Conservation (phyloP, 192 early-diverging fungal species). For the Coemansia sp. region DNA sequence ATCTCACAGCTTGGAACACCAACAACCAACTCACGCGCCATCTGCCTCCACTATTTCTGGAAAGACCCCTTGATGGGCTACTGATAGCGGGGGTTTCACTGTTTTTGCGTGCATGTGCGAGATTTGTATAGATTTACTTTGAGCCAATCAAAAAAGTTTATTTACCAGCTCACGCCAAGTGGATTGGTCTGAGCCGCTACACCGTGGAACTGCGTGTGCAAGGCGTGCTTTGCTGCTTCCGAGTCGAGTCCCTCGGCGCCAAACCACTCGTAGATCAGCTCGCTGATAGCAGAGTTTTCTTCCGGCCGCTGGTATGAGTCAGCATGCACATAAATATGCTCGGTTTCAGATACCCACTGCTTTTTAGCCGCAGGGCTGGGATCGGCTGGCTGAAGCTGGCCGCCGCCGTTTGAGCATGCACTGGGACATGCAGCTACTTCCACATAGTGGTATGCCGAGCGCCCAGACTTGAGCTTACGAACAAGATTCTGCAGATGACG, state of each 20-base stretch:
- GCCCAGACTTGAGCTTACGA: conserved; percentile 85
- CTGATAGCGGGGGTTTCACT: conserved; percentile 5
- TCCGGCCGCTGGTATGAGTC: conserved; percentile 61
- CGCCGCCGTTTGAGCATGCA: conserved; percentile 97
- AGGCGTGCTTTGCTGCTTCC: conserved; percentile 54
- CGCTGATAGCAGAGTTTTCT: conserved; percentile 56
- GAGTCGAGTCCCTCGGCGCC: conserved; percentile 61
- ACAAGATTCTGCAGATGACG: conserved; percentile 97
- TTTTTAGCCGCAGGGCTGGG: conserved; percentile 58
- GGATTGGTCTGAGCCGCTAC: conserved; percentile 71
- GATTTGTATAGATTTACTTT: not conserved
- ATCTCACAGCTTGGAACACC: not conserved
- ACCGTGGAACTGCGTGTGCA: conserved; percentile 77
- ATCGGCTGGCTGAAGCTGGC: conserved; percentile 72
- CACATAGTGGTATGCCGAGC: conserved; percentile 80
- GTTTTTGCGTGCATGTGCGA: not conserved
- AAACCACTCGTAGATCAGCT: conserved; percentile 82
- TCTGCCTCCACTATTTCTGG: not conserved
- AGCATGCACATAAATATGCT: conserved; percentile 63
- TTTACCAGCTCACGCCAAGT: conserved; percentile 81
- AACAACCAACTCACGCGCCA: not conserved
- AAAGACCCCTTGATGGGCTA: conserved; percentile 7
- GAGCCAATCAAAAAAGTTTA: not conserved
- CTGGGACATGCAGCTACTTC: conserved; percentile 98
- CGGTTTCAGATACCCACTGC: conserved; percentile 71